Conservation (phyloP, 2,329 filamentous ascomycete species). For the Clonostachys sp. region DNA sequence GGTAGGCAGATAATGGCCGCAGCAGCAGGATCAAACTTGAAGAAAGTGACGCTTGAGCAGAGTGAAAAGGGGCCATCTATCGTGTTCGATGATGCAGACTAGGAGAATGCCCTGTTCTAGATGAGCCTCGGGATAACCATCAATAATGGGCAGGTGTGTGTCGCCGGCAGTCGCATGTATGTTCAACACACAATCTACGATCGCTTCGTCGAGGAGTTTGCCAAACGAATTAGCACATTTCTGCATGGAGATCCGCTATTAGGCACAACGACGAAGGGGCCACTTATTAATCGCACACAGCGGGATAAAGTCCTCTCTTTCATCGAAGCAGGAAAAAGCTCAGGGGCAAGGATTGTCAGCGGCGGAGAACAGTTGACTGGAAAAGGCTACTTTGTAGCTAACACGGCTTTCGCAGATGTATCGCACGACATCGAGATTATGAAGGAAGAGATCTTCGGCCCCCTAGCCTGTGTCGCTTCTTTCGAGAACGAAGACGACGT, state of each 20-base stretch:
- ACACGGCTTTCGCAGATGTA: not conserved
- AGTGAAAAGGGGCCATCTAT: constrained; percentile 65
- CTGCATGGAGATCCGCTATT: not conserved
- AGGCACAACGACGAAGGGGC: not conserved
- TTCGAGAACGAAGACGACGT: constrained; percentile 13
- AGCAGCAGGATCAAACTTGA: constrained; percentile 54
- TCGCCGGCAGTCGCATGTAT: constrained; percentile 68
- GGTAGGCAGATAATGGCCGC: constrained; percentile 69
- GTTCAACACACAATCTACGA: constrained; percentile 55
- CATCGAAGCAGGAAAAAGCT: constrained; percentile 32
- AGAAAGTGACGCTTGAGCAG: constrained; percentile 63
- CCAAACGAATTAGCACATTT: not conserved
- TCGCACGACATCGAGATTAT: not conserved
- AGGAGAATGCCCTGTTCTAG: constrained; percentile 65
- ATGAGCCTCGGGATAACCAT: constrained; percentile 59
- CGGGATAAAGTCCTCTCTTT: constrained; percentile 38
- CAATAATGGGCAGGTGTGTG: constrained; percentile 73
- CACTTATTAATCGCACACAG: constrained; percentile 34
- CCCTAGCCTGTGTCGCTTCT: constrained; percentile 3
- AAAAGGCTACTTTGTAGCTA: not conserved
- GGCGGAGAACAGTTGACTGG: constrained; percentile 1
- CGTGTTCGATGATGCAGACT: constrained; percentile 62
- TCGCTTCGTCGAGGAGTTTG: constrained; percentile 48
- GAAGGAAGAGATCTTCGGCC: not conserved
- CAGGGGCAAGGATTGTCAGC: not conserved